A percentile compares a stretch with the other conserved stretches of the same genome.
Evolutionary conservation across 495 filamentous ascomycete genomes (phyloP).

Genomic region (Aspergillus asperescens): DNA sequence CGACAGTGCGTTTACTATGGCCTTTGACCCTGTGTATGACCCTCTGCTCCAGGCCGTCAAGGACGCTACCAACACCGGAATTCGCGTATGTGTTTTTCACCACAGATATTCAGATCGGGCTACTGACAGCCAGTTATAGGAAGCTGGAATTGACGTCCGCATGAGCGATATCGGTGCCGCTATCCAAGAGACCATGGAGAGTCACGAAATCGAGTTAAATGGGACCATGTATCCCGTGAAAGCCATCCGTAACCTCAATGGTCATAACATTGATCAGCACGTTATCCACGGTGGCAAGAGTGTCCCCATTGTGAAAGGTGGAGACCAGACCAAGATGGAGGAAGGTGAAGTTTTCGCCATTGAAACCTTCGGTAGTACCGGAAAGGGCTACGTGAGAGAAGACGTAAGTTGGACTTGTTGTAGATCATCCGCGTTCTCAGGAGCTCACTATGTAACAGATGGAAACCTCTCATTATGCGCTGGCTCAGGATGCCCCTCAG

Average conservation of each 20-base stretch:
- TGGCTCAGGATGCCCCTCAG: conserved; percentile 57
- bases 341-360: conserved; percentile 91
- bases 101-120: not conserved
- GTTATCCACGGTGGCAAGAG: conserved; percentile 86
- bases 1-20: conserved; percentile 87
- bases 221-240: conserved; percentile 78
- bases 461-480: conserved; percentile 75
- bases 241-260: conserved; percentile 80
- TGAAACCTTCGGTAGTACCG: conserved; percentile 90
- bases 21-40: conserved; percentile 82
- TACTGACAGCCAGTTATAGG: conserved; percentile 28
- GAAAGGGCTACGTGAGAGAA: conserved; percentile 77
- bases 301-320: conserved; percentile 81
- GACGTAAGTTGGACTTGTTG: conserved; percentile 50
- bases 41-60: conserved; percentile 75
- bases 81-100: conserved; percentile 43
- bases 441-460: conserved; percentile 31
- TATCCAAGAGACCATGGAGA: conserved; percentile 88
- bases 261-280: conserved; percentile 81
- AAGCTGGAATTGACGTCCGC: conserved; percentile 77
- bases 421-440: not conserved
- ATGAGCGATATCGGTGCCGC: conserved; percentile 69
- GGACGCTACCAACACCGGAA: conserved; percentile 81
- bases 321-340: conserved; percentile 84
- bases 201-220: conserved; percentile 75